Base-by-base conservation (phyloP, 2,329 filamentous ascomycete genomes). In the Xylariaceae sp. region DNA sequence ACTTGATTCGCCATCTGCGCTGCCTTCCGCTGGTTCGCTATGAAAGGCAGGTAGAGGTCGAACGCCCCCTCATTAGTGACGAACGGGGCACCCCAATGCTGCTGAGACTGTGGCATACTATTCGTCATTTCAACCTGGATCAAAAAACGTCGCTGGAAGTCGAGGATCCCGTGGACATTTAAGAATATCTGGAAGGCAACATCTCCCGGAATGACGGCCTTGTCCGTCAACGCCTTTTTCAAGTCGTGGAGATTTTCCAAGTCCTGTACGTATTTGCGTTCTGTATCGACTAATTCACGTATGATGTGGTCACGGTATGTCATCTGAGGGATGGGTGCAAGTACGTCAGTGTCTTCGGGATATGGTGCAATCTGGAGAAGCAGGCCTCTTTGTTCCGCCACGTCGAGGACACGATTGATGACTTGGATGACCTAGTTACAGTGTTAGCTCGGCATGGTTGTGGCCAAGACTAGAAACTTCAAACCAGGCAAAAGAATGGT, bases 211-310 rank as follows among this genome's bases (percentile, higher is more conserved):
- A 97, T 84, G 36, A 90, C 84, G 36, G 91, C 91, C 60, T 87
- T 91, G 67, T 95, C 88, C 63, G 97, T 91, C 50, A 97, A 78
- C 19, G 87, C 83, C 72, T 90, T 93, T 74, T 96, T 97, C 66
- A 97, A 81, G 45, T 92, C 87, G 69, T 97, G 91, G 34, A 99
- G 72, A 61, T 96, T 93, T 69, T 97, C 93, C 48, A 99, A 75
- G 74, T 99, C 94, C 69, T 97, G 92, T 4, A 97, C 94, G 63
- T 99, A 99, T 72, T 97, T 97, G 57, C 94, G 86, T 72, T 99
- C 94, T 1, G 93, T 97, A 63, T 93, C 90, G 50, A 99, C 88
- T 43, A 99, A 75, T 71, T 99, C 94, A 65, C 88, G 86, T 41
- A 99, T 83, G 55, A 97, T 90, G 69, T 97, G 89, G 64, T 97